Evolutionary conservation across 2,329 filamentous ascomycete species (phyloP).

Genomic region (Diaporthe longicolla): DNA sequence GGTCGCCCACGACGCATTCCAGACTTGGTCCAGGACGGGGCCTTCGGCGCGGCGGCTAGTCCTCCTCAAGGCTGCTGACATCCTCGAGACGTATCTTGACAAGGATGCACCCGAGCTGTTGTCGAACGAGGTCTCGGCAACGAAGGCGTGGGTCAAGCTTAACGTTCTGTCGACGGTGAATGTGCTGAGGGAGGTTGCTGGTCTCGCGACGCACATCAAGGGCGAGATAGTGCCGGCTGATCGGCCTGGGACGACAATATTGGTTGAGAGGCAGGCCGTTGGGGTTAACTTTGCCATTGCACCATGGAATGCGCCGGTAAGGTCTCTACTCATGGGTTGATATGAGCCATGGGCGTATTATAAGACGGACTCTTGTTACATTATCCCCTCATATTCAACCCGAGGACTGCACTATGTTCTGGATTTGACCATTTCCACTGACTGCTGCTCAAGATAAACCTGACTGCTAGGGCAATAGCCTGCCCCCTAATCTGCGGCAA

Average conservation of each 20-base stretch:
- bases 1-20: constrained; percentile 70
- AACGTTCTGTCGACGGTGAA: constrained; percentile 55
- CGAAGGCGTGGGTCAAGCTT: constrained; percentile 50
- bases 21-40: constrained; percentile 72
- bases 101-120: constrained; percentile 48
- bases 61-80: constrained; percentile 72
- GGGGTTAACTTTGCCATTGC: constrained; percentile 79
- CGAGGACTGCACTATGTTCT: neutral
- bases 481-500: constrained; percentile 69
- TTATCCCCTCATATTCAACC: neutral
- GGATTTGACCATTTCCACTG: neutral
- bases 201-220: constrained; percentile 54
- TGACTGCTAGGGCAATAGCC: constrained; percentile 55
- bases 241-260: constrained; percentile 65
- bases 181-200: constrained; percentile 58
- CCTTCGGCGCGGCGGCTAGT: constrained; percentile 71
- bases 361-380: no score
- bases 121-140: constrained; percentile 52
- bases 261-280: constrained; percentile 77
- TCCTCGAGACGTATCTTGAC: constrained; percentile 67
- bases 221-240: constrained; percentile 54
- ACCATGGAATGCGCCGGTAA: constrained; percentile 69
- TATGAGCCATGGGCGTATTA: no score
- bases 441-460: constrained; percentile 41
- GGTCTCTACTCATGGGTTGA: neutral